These are phyloP conservation scores for Tetracentron sinense DNA, from an alignment of 164 flowering plant genomes.

Conservation along the genomic window DNA sequence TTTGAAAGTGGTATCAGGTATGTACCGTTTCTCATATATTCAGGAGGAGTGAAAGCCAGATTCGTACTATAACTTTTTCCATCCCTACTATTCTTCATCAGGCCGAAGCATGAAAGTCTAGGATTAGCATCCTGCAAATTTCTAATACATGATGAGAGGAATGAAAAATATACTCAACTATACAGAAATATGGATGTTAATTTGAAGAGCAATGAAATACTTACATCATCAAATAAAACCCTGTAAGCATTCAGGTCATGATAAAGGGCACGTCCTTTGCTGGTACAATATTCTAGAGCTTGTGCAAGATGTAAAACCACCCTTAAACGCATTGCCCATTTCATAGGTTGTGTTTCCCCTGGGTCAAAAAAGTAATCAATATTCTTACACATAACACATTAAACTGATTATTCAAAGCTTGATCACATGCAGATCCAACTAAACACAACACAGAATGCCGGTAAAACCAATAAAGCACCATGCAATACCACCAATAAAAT, in stretches of 20 bases:
- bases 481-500: background rate
- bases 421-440: background rate
- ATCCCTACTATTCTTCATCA: slow-evolving; percentile 93
- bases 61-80: slow-evolving; percentile 92
- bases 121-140: slow-evolving; percentile 69
- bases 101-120: slow-evolving; percentile 82
- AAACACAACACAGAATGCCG: background rate
- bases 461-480: background rate
- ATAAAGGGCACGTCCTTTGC: slow-evolving; percentile 80
- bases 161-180: background rate
- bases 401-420: background rate
- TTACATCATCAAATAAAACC: slow-evolving; percentile 78
- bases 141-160: slow-evolving; percentile 15
- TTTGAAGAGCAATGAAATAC: slow-evolving; percentile 10
- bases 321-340: slow-evolving; percentile 89
- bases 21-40: slow-evolving; percentile 80
- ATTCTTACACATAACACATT: background rate
- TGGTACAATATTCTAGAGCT: slow-evolving; percentile 86
- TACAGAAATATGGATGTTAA: background rate
- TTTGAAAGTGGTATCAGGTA: background rate
- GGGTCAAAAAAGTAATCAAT: slow-evolving; percentile 9
- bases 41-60: slow-evolving; percentile 90
- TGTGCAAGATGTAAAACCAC: slow-evolving; percentile 85
- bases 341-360: slow-evolving; percentile 95
- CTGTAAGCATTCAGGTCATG: slow-evolving; percentile 94